Evolutionary conservation across 768 basidiomycete genomes (phyloP).

Genomic region (Leccinum imitatum): DNA sequence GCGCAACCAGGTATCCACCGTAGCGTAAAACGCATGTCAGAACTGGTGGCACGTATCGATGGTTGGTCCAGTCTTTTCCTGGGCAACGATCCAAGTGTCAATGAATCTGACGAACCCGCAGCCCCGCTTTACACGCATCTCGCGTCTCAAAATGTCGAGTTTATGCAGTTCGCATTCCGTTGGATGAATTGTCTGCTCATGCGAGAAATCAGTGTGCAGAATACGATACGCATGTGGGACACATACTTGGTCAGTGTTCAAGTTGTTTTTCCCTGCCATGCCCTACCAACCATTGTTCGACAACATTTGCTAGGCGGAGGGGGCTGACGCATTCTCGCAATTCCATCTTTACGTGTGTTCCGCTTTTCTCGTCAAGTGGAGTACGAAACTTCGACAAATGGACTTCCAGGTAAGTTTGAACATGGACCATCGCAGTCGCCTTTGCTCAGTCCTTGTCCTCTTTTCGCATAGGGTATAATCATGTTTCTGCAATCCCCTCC

Average conservation of each 20-base stretch:
- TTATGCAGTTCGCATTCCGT: conserved; percentile 99
- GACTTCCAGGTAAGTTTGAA: conserved; percentile 83
- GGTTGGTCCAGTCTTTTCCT: conserved; percentile 44
- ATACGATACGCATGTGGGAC: conserved; percentile 99
- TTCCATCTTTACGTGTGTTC: conserved; percentile 99
- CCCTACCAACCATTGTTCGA: background rate
- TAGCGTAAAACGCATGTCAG: conserved; percentile 91
- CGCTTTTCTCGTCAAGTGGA: conserved; percentile 95
- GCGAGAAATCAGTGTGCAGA: conserved; percentile 95
- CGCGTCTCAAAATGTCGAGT: conserved; percentile 90
- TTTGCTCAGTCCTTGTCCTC: conserved; percentile 1
- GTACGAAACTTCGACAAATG: conserved; percentile 90
- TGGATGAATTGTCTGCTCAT: conserved; percentile 99
- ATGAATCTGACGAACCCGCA: conserved; percentile 29
- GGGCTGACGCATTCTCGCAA: conserved; percentile 96
- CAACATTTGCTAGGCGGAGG: conserved; percentile 73
- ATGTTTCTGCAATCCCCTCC: conserved; percentile 96
- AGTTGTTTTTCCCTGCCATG: background rate
- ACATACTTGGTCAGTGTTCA: conserved; percentile 81
- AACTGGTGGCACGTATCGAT: conserved; percentile 88
- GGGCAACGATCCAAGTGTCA: background rate
- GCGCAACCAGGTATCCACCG: conserved; percentile 96
- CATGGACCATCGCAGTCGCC: background rate
- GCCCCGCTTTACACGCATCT: conserved; percentile 88
- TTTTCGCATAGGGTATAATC: conserved; percentile 77